phyloP scores from a whole-genome alignment of 1,139 yeast species.

The Debaryomycetaceae sp. region DNA sequence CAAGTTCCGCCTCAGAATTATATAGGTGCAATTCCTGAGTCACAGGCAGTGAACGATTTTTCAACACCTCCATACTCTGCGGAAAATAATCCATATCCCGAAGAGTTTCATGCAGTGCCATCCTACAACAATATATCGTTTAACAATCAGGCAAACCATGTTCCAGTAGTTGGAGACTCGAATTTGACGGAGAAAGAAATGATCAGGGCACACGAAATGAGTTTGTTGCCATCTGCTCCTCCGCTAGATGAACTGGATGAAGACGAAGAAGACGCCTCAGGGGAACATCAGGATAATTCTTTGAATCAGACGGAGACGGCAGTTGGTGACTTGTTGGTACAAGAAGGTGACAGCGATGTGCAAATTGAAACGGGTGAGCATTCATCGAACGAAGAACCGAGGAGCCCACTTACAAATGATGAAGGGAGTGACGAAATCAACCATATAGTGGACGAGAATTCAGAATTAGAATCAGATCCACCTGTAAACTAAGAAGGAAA shows the following conservation, averaged over 20 bases:
- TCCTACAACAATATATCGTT: slow-evolving; percentile 19
- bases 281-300: slow-evolving; percentile 2
- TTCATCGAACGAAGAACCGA: background rate
- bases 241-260: slow-evolving; percentile 25
- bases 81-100: slow-evolving; percentile 3
- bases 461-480: too few species aligned
- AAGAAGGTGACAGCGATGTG: background rate
- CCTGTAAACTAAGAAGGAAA: too few species aligned
- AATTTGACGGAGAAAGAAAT: slow-evolving; percentile 51
- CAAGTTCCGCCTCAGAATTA: slow-evolving; percentile 2
- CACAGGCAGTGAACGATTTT: slow-evolving; percentile 10
- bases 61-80: slow-evolving; percentile 18
- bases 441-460: too few species aligned
- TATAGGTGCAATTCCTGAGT: slow-evolving; percentile 13
- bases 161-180: slow-evolving; percentile 17
- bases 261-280: slow-evolving; percentile 13
- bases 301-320: background rate
- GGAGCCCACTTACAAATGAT: background rate
- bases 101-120: slow-evolving; percentile 15
- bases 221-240: slow-evolving; percentile 64
- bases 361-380: background rate
- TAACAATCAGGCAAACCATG: slow-evolving; percentile 1
- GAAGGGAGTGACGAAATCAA: too few species aligned
- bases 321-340: background rate
- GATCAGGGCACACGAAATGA: slow-evolving; percentile 49